A percentile compares a stretch with the other conserved stretches of the same genome.
Conservation (phyloP, 177 flowering plant species). For the Vitis hybrid region DNA sequence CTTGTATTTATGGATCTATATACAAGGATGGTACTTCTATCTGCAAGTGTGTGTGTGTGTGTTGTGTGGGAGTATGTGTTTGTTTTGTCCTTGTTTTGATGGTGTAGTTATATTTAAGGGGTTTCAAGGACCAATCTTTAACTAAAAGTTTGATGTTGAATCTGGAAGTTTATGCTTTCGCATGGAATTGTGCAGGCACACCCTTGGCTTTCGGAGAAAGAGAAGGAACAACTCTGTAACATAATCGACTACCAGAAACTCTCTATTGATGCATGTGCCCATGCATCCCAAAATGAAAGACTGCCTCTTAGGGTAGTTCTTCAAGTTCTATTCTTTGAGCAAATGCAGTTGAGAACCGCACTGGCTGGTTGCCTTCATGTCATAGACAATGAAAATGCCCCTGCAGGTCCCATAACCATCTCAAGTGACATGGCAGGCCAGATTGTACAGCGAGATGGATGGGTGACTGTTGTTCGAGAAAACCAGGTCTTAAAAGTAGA, state of each 20-base stretch:
- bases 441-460: constrained; percentile 70
- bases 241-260: constrained; percentile 81
- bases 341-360: constrained; percentile 78
- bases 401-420: constrained; percentile 31
- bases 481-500: constrained; percentile 74
- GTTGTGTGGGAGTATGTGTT: too few relatives aligned
- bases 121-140: neutral
- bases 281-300: constrained; percentile 88
- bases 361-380: constrained; percentile 57
- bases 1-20: too few relatives aligned
- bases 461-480: constrained; percentile 83
- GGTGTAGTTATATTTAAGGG: too few relatives aligned
- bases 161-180: constrained; percentile 6
- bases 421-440: constrained; percentile 42
- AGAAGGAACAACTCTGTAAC: constrained; percentile 76
- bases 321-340: constrained; percentile 93
- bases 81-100: too few relatives aligned
- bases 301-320: constrained; percentile 80
- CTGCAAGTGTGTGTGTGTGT: too few relatives aligned
- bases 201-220: constrained; percentile 79
- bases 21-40: too few relatives aligned
- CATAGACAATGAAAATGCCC: constrained; percentile 49
- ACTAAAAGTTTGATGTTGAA: neutral
- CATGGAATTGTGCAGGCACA: constrained; percentile 63
- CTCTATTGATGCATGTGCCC: constrained; percentile 94